Conservation (phyloP, 2,329 filamentous ascomycete genomes). For the Colletotrichum brevisporum region DNA sequence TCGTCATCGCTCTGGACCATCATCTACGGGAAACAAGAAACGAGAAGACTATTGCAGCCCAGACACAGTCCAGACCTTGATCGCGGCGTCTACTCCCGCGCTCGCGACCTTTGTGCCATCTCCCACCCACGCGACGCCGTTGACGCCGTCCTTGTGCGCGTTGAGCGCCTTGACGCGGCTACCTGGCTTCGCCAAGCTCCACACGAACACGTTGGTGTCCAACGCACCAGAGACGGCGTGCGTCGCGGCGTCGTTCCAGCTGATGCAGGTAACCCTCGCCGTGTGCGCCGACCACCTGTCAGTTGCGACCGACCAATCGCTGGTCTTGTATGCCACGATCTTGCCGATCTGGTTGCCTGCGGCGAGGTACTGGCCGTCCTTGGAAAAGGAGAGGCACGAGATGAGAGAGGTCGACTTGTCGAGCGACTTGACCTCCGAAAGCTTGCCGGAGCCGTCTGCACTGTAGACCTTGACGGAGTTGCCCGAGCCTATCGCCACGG, state of each 20-base stretch:
- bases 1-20: constrained; percentile 20
- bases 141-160: constrained; percentile 96
- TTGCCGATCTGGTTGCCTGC: constrained; percentile 89
- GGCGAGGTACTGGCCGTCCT: constrained; percentile 82
- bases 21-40: constrained; percentile 12
- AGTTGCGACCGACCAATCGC: constrained; percentile 78
- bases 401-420: constrained; percentile 79
- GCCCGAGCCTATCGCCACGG: constrained; percentile 82
- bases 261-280: constrained; percentile 68
- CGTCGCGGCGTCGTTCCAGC: constrained; percentile 84
- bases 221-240: constrained; percentile 88
- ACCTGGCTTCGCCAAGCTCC: constrained; percentile 88
- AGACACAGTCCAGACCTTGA: constrained; percentile 88
- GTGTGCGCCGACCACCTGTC: constrained; percentile 78
- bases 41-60: constrained; percentile 60
- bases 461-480: constrained; percentile 84
- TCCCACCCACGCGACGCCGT: constrained; percentile 85
- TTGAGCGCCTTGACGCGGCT: constrained; percentile 87
- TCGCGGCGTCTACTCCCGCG: constrained; percentile 86
- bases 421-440: constrained; percentile 70
- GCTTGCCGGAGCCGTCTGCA: constrained; percentile 68
- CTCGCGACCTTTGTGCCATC: constrained; percentile 78
- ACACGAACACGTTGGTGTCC: constrained; percentile 93
- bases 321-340: constrained; percentile 83
- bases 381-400: constrained; percentile 87